Evolutionary conservation across 2,329 filamentous ascomycete genomes (phyloP).

Genomic region (Nemania sp.): DNA sequence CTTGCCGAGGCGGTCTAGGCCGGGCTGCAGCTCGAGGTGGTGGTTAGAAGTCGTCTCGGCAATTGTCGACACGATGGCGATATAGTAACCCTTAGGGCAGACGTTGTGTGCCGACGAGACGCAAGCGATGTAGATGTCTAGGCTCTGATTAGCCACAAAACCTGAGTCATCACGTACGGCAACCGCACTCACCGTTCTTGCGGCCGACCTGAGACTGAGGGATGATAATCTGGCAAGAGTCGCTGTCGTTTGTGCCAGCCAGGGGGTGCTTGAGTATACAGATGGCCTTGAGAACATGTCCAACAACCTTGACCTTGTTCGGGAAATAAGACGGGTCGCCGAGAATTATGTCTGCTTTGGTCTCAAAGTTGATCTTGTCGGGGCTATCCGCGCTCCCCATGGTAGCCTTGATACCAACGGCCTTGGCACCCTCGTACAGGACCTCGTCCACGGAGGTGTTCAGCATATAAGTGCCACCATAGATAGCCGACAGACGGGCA

Average conservation of each 20-base stretch:
- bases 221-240: conserved; percentile 95
- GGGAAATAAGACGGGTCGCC: conserved; percentile 98
- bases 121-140: conserved; percentile 85
- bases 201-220: conserved; percentile 96
- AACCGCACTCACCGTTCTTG: conserved; percentile 75
- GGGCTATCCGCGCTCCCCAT: conserved; percentile 78
- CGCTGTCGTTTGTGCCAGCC: conserved; percentile 82
- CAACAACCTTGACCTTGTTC: conserved; percentile 81
- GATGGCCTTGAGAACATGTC: conserved; percentile 93
- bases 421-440: conserved; percentile 80
- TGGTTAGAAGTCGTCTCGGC: conserved; percentile 91
- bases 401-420: conserved; percentile 94
- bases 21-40: conserved; percentile 91
- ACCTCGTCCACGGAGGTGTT: conserved; percentile 94
- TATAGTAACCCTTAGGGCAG: conserved; percentile 98
- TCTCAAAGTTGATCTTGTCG: conserved; percentile 87
- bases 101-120: conserved; percentile 97
- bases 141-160: conserved; percentile 17
- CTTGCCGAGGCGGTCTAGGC: conserved; percentile 86
- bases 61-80: conserved; percentile 97
- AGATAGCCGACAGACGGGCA: conserved; percentile 95
- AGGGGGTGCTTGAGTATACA: conserved; percentile 97
- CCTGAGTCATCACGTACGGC: neutral
- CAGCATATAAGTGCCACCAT: conserved; percentile 99
- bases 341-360: conserved; percentile 93